Percentiles rank a stretch among this genome's conserved stretches.
Evolutionary conservation across 2,329 filamentous ascomycete genomes (phyloP).

Genomic region (Corynespora cassiicola): DNA sequence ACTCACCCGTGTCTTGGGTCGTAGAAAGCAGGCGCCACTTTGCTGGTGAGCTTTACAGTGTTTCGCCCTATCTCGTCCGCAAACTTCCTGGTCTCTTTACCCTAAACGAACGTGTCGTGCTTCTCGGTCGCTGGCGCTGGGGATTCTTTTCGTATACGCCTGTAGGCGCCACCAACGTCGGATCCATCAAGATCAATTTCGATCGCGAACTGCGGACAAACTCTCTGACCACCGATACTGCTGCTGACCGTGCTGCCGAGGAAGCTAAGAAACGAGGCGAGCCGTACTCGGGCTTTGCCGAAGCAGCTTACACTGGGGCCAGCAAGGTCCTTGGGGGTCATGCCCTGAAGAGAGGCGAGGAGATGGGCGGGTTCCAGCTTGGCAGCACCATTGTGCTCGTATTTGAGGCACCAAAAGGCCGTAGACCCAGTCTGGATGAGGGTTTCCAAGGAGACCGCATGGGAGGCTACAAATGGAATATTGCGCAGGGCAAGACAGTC

Average conservation of each 20-base stretch:
- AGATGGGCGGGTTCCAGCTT: slow-evolving; percentile 98
- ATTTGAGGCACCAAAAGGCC: slow-evolving; percentile 85
- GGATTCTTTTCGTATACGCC: slow-evolving; percentile 97
- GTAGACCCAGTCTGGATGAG: slow-evolving; percentile 62
- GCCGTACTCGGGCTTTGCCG: slow-evolving; percentile 86
- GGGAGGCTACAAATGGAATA: slow-evolving; percentile 82
- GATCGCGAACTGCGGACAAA: slow-evolving; percentile 94
- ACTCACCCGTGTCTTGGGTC: slow-evolving; percentile 94
- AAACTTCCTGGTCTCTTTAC: slow-evolving; percentile 94
- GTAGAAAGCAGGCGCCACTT: slow-evolving; percentile 96
- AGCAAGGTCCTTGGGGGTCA: slow-evolving; percentile 82
- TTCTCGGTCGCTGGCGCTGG: slow-evolving; percentile 93
- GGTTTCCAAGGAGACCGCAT: slow-evolving; percentile 61
- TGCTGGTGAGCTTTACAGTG: slow-evolving; percentile 92
- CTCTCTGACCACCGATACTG: slow-evolving; percentile 88
- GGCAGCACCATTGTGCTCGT: slow-evolving; percentile 95
- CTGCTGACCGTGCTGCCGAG: slow-evolving; percentile 84
- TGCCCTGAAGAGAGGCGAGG: slow-evolving; percentile 83
- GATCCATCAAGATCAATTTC: slow-evolving; percentile 96
- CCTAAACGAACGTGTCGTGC: slow-evolving; percentile 92
- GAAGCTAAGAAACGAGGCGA: slow-evolving; percentile 78
- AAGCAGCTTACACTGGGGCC: slow-evolving; percentile 84
- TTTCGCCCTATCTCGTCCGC: slow-evolving; percentile 92
- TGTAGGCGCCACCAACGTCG: slow-evolving; percentile 96
- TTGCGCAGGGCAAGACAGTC: slow-evolving; percentile 85